Base-by-base conservation (phyloP, 2,329 filamentous ascomycete species). In the Canariomyces notabilis region DNA sequence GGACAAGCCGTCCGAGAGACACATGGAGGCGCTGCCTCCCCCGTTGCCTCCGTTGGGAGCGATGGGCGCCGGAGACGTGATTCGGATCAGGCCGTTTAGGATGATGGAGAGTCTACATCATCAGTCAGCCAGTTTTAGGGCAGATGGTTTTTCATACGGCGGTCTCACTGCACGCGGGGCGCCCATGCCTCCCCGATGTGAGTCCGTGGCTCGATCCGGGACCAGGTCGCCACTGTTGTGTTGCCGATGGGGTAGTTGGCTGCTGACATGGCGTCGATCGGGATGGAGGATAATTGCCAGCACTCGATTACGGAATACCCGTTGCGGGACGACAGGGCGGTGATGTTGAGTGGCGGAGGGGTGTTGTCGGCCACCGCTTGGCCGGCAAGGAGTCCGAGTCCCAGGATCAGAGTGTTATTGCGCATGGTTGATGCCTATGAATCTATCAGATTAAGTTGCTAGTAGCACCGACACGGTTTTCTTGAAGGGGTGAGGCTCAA, bases 111-210 rank as follows among this genome's bases (percentile, higher is more conserved):
- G 46, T 15, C 63, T 65, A 11, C 5, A 12, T n/a, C 20, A 22
- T 19, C n/a, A 29, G 26, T 12, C 4, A 8, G 12, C 37, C 18
- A 12, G 11, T 19, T 22, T 37, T 19, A 21, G n/a, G 9, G 20
- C 6, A 9, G 20, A 29, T 18, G 6, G 6, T 14, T n/a, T n/a
- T n/a, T n/a, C 11, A 11, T 11, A 5, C 3, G 21, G 22, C 12
- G 11, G 37, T 46, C 58, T 40, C 22, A 65, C 61, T 64, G 63
- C 19, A 62, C 56, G 6, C 56, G 42, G 3, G 62, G 61, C 15
- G 63, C 63, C 63, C 63, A 64, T 0, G 63, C 63, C 46, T 65
- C 58, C 6, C 63, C 63, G 2, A 61, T 52, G 4, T 46, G 50
- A 1, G 61, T 65, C 11, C 56, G 49, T 9, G 63, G 63, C 26